Percentiles rank a stretch among this genome's conserved stretches.
These are phyloP conservation scores for Lachnum nothofagi DNA, from an alignment of 2,329 filamentous ascomycete species.

Conservation along the genomic window DNA sequence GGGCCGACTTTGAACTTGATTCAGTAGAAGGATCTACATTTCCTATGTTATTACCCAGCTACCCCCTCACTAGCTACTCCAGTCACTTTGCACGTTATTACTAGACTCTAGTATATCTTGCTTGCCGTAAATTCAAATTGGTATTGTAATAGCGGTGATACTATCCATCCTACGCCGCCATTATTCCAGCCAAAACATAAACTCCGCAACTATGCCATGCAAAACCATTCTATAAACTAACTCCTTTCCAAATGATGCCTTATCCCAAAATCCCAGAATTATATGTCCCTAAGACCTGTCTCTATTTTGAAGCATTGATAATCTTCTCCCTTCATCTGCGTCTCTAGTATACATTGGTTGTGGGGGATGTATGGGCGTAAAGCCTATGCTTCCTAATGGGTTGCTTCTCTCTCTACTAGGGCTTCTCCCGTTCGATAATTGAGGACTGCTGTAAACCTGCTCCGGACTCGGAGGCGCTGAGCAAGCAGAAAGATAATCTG, in stretches of 20 bases:
- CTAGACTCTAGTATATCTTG: too few relatives aligned
- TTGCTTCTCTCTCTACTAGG: conserved; percentile 8
- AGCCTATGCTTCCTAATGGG: conserved; percentile 24
- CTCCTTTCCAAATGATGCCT: background rate
- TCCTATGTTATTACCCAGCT: too few relatives aligned
- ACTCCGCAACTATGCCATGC: background rate
- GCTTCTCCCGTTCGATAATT: background rate
- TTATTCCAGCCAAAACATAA: background rate
- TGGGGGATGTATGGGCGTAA: conserved; percentile 26
- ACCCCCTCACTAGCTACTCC: too few relatives aligned
- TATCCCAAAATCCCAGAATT: background rate
- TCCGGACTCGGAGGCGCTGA: conserved; percentile 42
- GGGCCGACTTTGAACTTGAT: too few relatives aligned
- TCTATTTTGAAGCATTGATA: conserved; percentile 26
- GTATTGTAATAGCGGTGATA: conserved; percentile 1
- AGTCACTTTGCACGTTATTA: too few relatives aligned
- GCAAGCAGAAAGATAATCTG: conserved; percentile 61
- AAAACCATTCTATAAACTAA: background rate
- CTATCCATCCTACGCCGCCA: background rate
- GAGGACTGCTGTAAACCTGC: conserved; percentile 14
- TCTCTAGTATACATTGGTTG: conserved; percentile 21
- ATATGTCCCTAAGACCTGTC: conserved; percentile 11
- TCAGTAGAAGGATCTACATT: too few relatives aligned
- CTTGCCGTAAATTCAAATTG: background rate
- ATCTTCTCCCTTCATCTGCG: conserved; percentile 26